These are phyloP conservation scores for Fraxinus platypoda DNA, from an alignment of 305 asterid species.

Conservation along the genomic window DNA sequence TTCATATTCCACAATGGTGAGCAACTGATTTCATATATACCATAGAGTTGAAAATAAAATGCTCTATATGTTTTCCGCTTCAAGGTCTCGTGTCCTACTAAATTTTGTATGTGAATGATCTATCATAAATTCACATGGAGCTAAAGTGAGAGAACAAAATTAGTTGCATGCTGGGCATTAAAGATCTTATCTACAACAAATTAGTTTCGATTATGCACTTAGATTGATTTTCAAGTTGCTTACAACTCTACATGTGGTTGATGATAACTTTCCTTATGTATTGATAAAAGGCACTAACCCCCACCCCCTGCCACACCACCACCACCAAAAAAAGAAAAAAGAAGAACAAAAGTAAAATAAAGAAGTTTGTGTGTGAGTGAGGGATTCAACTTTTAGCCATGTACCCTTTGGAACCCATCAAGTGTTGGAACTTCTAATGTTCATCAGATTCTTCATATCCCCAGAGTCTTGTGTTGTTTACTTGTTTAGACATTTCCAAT, in stretches of 20 bases:
- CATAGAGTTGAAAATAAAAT: slow-evolving; percentile 30
- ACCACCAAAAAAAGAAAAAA: neutral
- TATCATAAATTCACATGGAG: neutral
- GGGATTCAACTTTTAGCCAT: neutral
- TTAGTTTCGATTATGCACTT: slow-evolving; percentile 11
- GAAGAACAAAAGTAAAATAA: neutral
- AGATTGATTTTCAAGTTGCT: neutral
- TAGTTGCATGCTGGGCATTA: neutral
- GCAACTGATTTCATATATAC: slow-evolving; percentile 25
- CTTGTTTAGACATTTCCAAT: neutral
- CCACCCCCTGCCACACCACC: neutral
- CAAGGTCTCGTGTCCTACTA: neutral
- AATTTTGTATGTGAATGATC: neutral
- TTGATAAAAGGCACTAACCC: neutral
- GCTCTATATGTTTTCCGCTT: slow-evolving; percentile 28
- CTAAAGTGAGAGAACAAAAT: neutral
- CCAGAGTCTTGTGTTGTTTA: neutral
- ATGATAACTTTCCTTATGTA: neutral
- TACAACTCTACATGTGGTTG: neutral
- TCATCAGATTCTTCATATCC: neutral
- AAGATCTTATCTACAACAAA: slow-evolving; percentile 60
- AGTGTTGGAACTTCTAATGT: neutral
- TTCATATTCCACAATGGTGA: slow-evolving; percentile 91
- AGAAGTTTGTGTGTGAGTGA: neutral
- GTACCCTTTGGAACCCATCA: neutral